Evolutionary conservation across 345 rosid genomes (phyloP), one percentile per base, ranked within the genome.

Genomic region (Turritis glabra): DNA sequence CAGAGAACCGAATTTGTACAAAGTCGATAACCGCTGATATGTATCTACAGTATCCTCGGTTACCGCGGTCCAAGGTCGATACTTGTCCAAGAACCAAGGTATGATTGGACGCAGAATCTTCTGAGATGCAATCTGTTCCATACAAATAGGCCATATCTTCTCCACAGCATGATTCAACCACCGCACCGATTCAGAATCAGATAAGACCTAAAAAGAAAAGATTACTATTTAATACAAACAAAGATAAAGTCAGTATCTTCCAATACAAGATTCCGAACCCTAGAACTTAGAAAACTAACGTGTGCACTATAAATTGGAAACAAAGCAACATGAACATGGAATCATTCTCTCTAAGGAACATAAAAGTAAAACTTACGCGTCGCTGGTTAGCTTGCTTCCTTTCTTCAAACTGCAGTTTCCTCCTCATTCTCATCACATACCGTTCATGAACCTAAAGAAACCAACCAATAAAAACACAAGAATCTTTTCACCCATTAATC

Each of bases 1-100:
- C 22, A 48, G 44, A 64, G 51, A 23, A 5, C 17, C 47, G 59
- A 37, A 70, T 29, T 8, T 61, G 62, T 83, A 51, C n/a, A n/a
- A n/a, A n/a, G n/a, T n/a, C n/a, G n/a, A n/a, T n/a, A n/a, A n/a
- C n/a, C n/a, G n/a, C n/a, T n/a, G n/a, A n/a, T n/a, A n/a, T n/a
- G n/a, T n/a, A n/a, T n/a, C n/a, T n/a, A n/a, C n/a, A n/a, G n/a
- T n/a, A n/a, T n/a, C n/a, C n/a, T 80, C 12, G 5, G 4, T 75
- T 75, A 95, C 99, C 38, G 91, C 96, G 4, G 97, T 92, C 99
- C 99, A 95, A 3, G 99, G 99, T 80, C 89, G 90, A 82, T 90
- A 95, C 87, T 92, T 95, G 19, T 88, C 89, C 79, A 95, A 73
- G 87, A 95, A 95, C 99, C 98, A 95, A 67, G 97, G 99, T 61